Base-by-base conservation (phyloP, 192 early-diverging fungal genomes). In the Coemansia sp. region DNA sequence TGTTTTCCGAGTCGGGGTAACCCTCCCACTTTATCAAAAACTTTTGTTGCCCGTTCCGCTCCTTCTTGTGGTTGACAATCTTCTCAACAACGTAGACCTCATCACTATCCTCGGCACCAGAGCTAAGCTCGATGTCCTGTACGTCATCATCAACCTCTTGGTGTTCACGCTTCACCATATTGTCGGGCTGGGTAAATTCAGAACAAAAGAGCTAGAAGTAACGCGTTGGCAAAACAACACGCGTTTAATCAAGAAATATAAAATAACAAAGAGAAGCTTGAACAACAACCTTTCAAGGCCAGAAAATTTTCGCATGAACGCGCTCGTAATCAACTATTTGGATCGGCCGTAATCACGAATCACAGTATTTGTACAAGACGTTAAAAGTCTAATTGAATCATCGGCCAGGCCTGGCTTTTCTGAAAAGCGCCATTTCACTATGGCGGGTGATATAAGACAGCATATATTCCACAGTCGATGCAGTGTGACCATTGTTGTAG, bases 1-100 rank as follows among this genome's bases (percentile, higher is more conserved):
- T 85, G 71, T 84, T 83, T 12, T 81, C 71, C 1, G 61, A 64
- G 21, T 71, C 63, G 2, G 61, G 56, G 17, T 79, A 87, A 0
- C 76, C 81, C n/a, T 74, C 60, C 86, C 86, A 87, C 49, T 85
- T 85, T 31, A 87, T 77, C 50, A 62, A 60, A 51, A 75, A 87
- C 23, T 67, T 1, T 8, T 9, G 66, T 17, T 58, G n/a, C 15
- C 76, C 67, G 14, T 56, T 24, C 31, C 18, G 2, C 10, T 26
- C 63, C 38, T 58, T 56, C 10, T 23, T 60, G 49, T 77, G 59
- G 3, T 60, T 54, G 10, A 68, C 10, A 50, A 72, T 72, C 46
- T 40, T 54, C 20, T 75, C 67, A 0, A 66, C 73, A 1, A 66
- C 56, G 24, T 72, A 71, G 3, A 67, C 61, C 18, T 51, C 59